phyloP scores from a whole-genome alignment of 1,139 yeast genomes.

The Blastobotrys illinoisensis region DNA sequence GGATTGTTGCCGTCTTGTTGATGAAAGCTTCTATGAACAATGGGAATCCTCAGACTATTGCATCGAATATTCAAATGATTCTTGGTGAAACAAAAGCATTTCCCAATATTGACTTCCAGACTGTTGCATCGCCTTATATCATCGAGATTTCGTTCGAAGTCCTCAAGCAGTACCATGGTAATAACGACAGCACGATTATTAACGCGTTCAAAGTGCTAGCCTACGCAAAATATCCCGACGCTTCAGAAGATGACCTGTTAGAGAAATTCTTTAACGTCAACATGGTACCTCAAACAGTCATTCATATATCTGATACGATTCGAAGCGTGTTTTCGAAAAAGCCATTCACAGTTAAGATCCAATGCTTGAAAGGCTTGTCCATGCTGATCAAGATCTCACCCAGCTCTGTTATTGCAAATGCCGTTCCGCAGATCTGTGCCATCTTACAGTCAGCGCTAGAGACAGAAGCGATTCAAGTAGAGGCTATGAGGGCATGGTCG shows the following conservation, averaged over 20 bases:
- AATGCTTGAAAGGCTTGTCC: constrained; percentile 69
- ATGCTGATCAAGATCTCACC: constrained; percentile 61
- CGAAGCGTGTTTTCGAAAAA: constrained; percentile 67
- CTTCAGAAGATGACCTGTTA: constrained; percentile 8
- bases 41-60: background rate
- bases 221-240: constrained; percentile 10
- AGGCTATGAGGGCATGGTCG: constrained; percentile 66
- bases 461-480: constrained; percentile 51
- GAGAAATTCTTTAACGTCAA: constrained; percentile 19
- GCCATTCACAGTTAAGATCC: constrained; percentile 65
- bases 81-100: constrained; percentile 24
- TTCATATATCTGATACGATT: constrained; percentile 70
- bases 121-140: constrained; percentile 37
- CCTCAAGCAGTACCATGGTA: constrained; percentile 25
- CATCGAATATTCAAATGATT: background rate
- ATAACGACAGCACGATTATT: constrained; percentile 14
- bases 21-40: constrained; percentile 4
- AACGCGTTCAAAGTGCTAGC: constrained; percentile 19
- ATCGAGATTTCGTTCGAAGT: constrained; percentile 31
- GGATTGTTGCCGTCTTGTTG: constrained; percentile 44
- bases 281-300: constrained; percentile 66
- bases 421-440: constrained; percentile 83
- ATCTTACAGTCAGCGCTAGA: constrained; percentile 80
- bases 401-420: constrained; percentile 53
- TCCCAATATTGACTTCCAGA: constrained; percentile 10